These are phyloP conservation scores for Tagetes patula DNA, from an alignment of 129 eudicot genomes.

Conservation along the genomic window DNA sequence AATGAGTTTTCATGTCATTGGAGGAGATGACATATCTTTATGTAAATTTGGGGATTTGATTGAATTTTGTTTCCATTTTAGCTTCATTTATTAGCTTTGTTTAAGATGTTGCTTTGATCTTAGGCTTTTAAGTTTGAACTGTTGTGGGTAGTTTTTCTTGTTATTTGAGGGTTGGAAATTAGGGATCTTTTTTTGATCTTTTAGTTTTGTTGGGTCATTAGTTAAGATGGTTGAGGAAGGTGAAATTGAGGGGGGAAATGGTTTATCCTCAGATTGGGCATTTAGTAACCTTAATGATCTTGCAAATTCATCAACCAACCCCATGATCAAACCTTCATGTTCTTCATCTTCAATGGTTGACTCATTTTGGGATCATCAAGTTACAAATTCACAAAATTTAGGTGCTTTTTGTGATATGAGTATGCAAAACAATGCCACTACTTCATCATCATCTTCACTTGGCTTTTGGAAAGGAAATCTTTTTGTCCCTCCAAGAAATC, in stretches of 20 bases:
- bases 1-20: conserved; percentile 46
- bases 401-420: conserved; percentile 51
- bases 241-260: conserved; percentile 50
- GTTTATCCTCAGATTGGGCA: conserved; percentile 62
- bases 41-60: conserved; percentile 27
- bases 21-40: conserved; percentile 25
- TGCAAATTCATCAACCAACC: conserved; percentile 58
- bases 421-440: conserved; percentile 47
- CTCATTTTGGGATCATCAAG: conserved; percentile 71
- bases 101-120: conserved; percentile 19
- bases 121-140: neutral
- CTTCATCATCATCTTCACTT: conserved; percentile 43
- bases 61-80: neutral
- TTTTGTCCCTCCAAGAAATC: conserved; percentile 28
- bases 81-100: neutral
- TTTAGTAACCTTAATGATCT: conserved; percentile 41
- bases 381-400: conserved; percentile 46
- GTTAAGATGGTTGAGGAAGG: conserved; percentile 38
- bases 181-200: conserved; percentile 28
- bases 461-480: conserved; percentile 40
- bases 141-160: neutral
- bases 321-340: conserved; percentile 14
- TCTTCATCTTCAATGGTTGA: conserved; percentile 38
- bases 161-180: conserved; percentile 20
- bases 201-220: conserved; percentile 5